Evolutionary conservation across 192 early-diverging fungal genomes (phyloP).

Genomic region (Cetraspora pellucida): DNA sequence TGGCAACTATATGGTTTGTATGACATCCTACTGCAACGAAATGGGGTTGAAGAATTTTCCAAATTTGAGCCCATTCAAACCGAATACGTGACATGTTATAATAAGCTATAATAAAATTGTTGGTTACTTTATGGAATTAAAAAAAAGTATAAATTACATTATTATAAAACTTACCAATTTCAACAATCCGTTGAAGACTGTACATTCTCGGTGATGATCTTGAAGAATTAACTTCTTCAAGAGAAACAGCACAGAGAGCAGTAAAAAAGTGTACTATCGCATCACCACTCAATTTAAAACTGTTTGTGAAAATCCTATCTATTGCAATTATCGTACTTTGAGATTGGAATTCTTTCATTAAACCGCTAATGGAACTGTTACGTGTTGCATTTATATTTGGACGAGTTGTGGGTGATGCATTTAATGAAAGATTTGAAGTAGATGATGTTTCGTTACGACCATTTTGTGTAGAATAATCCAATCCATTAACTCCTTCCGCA

Average conservation of each 20-base stretch:
- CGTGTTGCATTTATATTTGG: constrained; percentile 39
- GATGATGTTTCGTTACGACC: constrained; percentile 7
- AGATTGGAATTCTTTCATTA: constrained; percentile 64
- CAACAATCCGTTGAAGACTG: constrained; percentile 90
- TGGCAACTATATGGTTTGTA: constrained; percentile 71
- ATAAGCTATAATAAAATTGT: constrained; percentile 55
- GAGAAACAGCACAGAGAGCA: constrained; percentile 82
- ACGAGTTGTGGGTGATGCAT: neutral
- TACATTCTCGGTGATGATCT: constrained; percentile 75
- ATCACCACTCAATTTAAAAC: constrained; percentile 73
- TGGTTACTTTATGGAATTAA: neutral
- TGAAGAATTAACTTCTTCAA: constrained; percentile 81
- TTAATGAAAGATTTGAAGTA: neutral
- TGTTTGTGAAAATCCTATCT: constrained; percentile 86
- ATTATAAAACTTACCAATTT: constrained; percentile 59
- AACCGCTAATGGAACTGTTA: constrained; percentile 40
- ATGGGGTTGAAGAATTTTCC: constrained; percentile 79
- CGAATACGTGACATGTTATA: constrained; percentile 97
- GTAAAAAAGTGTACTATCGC: constrained; percentile 89
- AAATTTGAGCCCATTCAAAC: constrained; percentile 93
- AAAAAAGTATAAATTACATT: neutral
- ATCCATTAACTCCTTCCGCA: constrained; percentile 42
- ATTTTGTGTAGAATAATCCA: constrained; percentile 44
- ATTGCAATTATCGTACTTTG: constrained; percentile 84
- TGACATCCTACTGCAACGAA: constrained; percentile 87